Conservation (phyloP, 768 basidiomycete species). For the Boletus subparvulus region DNA sequence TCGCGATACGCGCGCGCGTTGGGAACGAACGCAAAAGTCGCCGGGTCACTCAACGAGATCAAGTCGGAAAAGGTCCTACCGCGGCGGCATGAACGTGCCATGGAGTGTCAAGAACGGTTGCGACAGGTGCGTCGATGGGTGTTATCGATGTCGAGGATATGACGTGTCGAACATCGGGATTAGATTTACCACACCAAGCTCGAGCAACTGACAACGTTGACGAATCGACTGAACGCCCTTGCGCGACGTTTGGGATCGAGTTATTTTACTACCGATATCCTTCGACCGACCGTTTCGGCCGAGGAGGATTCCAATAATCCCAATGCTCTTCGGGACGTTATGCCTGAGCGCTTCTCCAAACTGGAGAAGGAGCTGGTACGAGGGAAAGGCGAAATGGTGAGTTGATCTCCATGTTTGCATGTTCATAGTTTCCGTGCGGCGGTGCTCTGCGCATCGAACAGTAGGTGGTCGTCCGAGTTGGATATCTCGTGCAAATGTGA, state of each 20-base stretch:
- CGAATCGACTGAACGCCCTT: conserved; percentile 59
- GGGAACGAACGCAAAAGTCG: conserved; percentile 68
- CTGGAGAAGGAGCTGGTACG: conserved; percentile 83
- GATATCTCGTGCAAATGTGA: background rate
- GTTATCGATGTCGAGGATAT: conserved; percentile 19
- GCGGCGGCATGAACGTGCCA: conserved; percentile 62
- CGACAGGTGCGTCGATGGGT: conserved; percentile 57
- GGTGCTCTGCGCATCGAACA: background rate
- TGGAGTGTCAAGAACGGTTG: conserved; percentile 74
- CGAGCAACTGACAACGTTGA: conserved; percentile 70
- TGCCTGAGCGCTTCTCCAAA: conserved; percentile 74
- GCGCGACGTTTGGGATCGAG: conserved; percentile 58
- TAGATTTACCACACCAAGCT: conserved; percentile 76
- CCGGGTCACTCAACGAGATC: conserved; percentile 63
- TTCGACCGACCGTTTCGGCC: conserved; percentile 44
- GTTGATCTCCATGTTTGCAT: conserved; percentile 26
- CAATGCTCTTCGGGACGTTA: conserved; percentile 62
- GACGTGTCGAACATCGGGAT: background rate
- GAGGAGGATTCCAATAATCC: conserved; percentile 42
- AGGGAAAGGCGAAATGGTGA: conserved; percentile 83
- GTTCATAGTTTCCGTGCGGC: background rate
- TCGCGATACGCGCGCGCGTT: conserved; percentile 65
- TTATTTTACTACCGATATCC: conserved; percentile 58
- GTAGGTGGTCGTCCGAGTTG: background rate
- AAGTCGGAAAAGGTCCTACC: conserved; percentile 74